Evolutionary conservation across 768 basidiomycete genomes (phyloP), one percentile per base, ranked within the genome.

Genomic region (Kwoniella shandongensis): DNA sequence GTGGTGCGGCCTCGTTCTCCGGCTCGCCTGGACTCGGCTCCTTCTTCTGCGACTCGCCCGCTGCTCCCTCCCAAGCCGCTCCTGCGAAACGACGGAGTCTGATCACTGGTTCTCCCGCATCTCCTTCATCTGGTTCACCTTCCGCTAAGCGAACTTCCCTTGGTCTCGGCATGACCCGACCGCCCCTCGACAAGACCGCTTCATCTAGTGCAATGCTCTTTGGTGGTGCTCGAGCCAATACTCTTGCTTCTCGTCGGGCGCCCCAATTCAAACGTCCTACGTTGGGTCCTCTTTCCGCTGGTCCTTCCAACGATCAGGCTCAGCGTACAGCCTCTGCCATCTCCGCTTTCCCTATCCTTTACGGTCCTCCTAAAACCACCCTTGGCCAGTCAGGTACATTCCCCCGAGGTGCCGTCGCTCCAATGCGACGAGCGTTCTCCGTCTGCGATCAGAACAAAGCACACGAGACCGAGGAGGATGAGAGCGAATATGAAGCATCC

Each of bases 371-470:
- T 18, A 67, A 60, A 30, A 29, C 52, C 6, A 57, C 54, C 3
- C 54, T 57, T 7, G 52, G 41, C n/a, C 32, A 36, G 23, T 65
- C 63, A 1, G 54, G 60, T 7, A 56, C 66, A 2, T 70, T 68
- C 51, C 62, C 71, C 35, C 59, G 67, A 20, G 50, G 61, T 3
- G 63, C 57, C 8, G 54, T 57, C 15, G 64, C 63, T 7, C 66
- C 67, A 0, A 76, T 76, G 75, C 58, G 75, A 44, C 60, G 75
- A 52, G 75, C 75, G 13, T 71, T 54, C 57, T 76, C 75, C 2
- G 75, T 76, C 0, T 74, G 73, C 62, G 73, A 74, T 50, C 73
- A 74, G 44, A 60, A 64, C 20, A 45, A 41, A 30, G 60, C 66
- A 51, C 58, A 60, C 27, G 68, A 72, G 35, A 59, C 59, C 44